Base-by-base conservation (phyloP, 805 yeast species). In the Candida nanaspora region DNA sequence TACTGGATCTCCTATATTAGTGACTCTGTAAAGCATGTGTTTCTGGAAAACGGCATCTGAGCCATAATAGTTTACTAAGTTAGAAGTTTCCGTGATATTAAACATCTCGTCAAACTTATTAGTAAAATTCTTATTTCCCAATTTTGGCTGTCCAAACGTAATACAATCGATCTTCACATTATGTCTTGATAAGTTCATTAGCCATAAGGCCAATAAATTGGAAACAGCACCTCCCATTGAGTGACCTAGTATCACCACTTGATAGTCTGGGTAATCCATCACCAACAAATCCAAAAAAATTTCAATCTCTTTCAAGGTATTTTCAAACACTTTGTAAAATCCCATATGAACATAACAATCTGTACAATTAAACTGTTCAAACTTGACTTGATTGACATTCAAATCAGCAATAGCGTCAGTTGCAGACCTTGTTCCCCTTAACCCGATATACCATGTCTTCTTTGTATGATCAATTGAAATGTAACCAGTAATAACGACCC, bases 111-210 rank as follows among this genome's bases (percentile, higher is more conserved):
- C 69, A 3, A 58, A 59, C 68, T 69, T 69, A 3, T 46, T 37
- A 1, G 60, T 58, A 41, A 69, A 67, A n/a, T 50, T 51, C 15
- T 49, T 42, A 46, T 70, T 69, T 2, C 74, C 75, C 6, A 66
- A 42, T 19, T 66, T 53, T 0, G 75, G 75, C 49, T 62, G 73
- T 2, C 74, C 75, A 65, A 68, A 58, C 1, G 74, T 68, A 4
- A 67, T 59, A 31, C 46, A 42, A 33, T 41, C 37, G 31, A 69
- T 3, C 4, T 59, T 54, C 41, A 49, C 60, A 2, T 69, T 69
- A 39, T 57, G 43, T 42, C 62, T 67, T 10, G 5, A 63, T 48
- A 39, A 7, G 6, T 3, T 31, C 32, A 10, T 29, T 29, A 57
- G 62, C 40, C 66, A 63, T 14, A 68, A 49, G 6, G 63, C 63